phyloP scores from a whole-genome alignment of 148 eudicot species.

The Vaccinium macrocarpon region DNA sequence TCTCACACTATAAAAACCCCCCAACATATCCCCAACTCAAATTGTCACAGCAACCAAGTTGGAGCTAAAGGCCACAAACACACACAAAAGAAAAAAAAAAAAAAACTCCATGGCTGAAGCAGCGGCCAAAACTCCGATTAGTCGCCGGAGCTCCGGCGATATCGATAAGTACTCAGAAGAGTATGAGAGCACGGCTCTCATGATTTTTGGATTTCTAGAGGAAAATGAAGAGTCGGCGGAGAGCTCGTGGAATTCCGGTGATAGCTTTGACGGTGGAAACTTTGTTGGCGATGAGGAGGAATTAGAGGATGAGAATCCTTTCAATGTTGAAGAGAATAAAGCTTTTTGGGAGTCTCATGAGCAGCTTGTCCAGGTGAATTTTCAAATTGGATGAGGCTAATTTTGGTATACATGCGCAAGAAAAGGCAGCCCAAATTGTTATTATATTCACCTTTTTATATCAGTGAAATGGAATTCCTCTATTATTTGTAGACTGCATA shows the following conservation, averaged over 20 bases:
- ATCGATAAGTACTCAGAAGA: not conserved
- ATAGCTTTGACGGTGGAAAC: not conserved
- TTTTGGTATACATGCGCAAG: not conserved
- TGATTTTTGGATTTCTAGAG: constrained; percentile 30
- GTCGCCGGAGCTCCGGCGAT: not conserved
- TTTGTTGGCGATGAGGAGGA: not conserved
- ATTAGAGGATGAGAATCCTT: constrained; percentile 11
- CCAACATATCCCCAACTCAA: not conserved
- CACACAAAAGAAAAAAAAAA: not conserved
- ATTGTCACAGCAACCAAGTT: not conserved
- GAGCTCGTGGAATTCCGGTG: constrained; percentile 15
- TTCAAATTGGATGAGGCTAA: not conserved
- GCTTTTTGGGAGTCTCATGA: constrained; percentile 33
- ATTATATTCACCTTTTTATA: too few species aligned
- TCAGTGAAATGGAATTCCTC: too few species aligned
- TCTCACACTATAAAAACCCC: not conserved
- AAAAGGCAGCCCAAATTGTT: not conserved
- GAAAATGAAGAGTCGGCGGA: constrained; percentile 15
- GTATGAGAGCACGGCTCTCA: not conserved
- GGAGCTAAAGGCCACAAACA: not conserved
- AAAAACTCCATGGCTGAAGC: constrained; percentile 11
- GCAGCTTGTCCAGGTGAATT: constrained; percentile 25
- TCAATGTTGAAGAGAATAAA: constrained; percentile 16
- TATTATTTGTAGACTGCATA: too few species aligned
- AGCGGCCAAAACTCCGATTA: not conserved